Conservation (phyloP, 176 grass and related monocot genomes). For the Oropetium thomaeum region DNA sequence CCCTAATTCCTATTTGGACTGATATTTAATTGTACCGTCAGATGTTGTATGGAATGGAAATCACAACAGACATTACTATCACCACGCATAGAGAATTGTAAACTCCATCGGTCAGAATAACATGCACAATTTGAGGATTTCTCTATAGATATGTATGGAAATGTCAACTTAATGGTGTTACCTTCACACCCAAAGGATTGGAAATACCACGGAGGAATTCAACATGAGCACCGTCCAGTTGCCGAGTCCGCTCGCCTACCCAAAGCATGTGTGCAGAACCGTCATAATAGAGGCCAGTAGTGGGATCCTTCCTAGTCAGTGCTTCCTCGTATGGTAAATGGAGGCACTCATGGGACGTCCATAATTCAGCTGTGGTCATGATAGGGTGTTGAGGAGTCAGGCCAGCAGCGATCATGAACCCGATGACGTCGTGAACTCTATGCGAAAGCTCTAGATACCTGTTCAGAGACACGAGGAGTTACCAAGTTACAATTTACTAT, state of each 20-base stretch:
- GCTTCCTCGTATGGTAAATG: slow-evolving; percentile 60
- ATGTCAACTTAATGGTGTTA: slow-evolving; percentile 1
- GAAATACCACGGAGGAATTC: slow-evolving; percentile 60
- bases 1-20: no score
- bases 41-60: not conserved
- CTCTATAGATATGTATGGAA: not conserved
- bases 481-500: not conserved
- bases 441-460: slow-evolving; percentile 46
- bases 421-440: slow-evolving; percentile 46
- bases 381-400: slow-evolving; percentile 43
- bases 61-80: not conserved
- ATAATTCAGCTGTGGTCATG: slow-evolving; percentile 54
- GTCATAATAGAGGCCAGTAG: slow-evolving; percentile 38
- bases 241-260: slow-evolving; percentile 60
- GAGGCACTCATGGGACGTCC: slow-evolving; percentile 72
- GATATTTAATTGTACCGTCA: no score
- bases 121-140: not conserved
- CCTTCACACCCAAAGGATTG: slow-evolving; percentile 62
- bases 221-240: slow-evolving; percentile 60
- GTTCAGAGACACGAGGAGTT: not conserved
- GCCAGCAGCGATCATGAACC: slow-evolving; percentile 47
- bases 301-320: slow-evolving; percentile 49
- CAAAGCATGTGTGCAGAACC: slow-evolving; percentile 64
- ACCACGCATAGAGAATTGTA: not conserved
- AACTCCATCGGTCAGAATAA: not conserved